These are phyloP conservation scores for Strigomonas culicis DNA, from an alignment of 208 protist genomes.

Conservation along the genomic window DNA sequence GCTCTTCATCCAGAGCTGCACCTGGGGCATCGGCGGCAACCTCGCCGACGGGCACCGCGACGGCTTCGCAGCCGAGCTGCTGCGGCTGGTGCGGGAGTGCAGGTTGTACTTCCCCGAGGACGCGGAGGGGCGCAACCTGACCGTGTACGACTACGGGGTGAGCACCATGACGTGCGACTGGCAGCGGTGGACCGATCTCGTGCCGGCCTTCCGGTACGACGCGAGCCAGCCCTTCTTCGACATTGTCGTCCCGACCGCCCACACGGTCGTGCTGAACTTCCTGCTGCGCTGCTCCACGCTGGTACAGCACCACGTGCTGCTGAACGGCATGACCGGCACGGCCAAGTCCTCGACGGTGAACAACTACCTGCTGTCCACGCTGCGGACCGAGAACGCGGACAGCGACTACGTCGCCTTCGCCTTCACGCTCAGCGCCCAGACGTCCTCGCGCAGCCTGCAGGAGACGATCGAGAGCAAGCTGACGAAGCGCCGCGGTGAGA, in stretches of 20 bases:
- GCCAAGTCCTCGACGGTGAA: constrained; percentile 92
- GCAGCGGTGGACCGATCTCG: constrained; percentile 74
- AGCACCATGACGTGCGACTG: constrained; percentile 65
- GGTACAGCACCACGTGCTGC: constrained; percentile 65
- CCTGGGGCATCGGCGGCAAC: constrained; percentile 95
- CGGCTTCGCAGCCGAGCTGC: constrained; percentile 74
- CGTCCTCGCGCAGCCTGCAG: constrained; percentile 86
- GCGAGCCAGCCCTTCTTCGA: constrained; percentile 88
- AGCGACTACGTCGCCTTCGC: constrained; percentile 73
- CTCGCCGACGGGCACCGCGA: constrained; percentile 78
- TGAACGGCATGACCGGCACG: constrained; percentile 93
- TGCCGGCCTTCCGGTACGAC: constrained; percentile 91
- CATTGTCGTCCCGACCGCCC: constrained; percentile 93
- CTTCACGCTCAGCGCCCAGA: constrained; percentile 92
- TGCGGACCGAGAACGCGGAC: constrained; percentile 65
- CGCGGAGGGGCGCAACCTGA: constrained; percentile 35
- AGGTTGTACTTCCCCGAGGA: constrained; percentile 52
- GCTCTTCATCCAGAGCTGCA: constrained; percentile 91
- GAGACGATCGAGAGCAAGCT: constrained; percentile 93
- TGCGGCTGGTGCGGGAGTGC: constrained; percentile 54
- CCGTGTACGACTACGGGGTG: constrained; percentile 93
- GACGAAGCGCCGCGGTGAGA: constrained; percentile 83
- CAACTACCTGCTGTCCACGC: constrained; percentile 66
- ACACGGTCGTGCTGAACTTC: constrained; percentile 85
- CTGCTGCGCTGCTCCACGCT: constrained; percentile 60